Evolutionary conservation across 345 rosid genomes (phyloP), one percentile per base, ranked within the genome.

Genomic region (Toxicodendron radicans): DNA sequence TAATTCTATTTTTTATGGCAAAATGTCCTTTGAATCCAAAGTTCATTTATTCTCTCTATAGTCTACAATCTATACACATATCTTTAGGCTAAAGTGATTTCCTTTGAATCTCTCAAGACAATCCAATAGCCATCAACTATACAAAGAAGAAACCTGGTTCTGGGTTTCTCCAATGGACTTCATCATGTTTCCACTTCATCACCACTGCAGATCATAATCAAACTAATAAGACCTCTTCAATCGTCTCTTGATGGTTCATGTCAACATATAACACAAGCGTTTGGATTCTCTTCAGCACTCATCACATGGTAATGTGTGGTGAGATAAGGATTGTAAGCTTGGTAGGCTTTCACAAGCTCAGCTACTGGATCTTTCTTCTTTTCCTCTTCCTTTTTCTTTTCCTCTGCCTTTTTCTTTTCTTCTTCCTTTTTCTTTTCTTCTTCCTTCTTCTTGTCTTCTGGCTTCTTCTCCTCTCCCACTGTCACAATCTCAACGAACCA

Each of bases 281-380:
- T 90, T 3, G 90, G 92, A 71, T 86, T 81, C 66, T 90, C 92
- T 70, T 88, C 94, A 2, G 66, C 63, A 49, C 85, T 79, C 41
- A 70, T 69, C 3, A 56, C 87, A 33, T 63, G 77, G 76, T 83
- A 85, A 9, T 74, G 11, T n/a, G 51, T 62, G n/a, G 85, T 57
- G 58, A 49, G 2, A 63, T 80, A 0, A 43, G 88, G 87, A 61
- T 88, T 73, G 61, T 82, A 82, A 7, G 23, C 73, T 27, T 60
- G 63, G 59, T 80, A 74, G 27, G 74, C 63, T 65, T 75, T 71
- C 4, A 77, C 23, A 38, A 81, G 82, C 61, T 81, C 83, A 0
- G 78, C 79, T 21, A 84, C 56, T 53, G 70, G 61, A 20, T 78
- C 62, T 58, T 80, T 79, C 73, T 80, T 80, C 21, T 76, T 80